These are phyloP conservation scores for Akanthomyces lecanii DNA, from an alignment of 2,329 filamentous ascomycete species.

Conservation along the genomic window DNA sequence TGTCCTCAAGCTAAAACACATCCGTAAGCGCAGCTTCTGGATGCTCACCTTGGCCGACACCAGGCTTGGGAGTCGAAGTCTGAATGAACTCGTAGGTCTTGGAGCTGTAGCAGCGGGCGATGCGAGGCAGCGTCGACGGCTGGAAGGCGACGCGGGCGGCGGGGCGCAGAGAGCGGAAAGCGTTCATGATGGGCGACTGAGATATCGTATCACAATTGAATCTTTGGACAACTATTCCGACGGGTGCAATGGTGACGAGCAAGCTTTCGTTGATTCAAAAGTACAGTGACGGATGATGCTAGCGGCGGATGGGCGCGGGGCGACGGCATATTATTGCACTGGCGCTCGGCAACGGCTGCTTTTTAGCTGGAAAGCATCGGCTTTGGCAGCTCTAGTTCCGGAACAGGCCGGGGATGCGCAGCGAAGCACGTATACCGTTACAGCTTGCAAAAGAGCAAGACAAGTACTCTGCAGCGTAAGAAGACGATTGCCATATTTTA, in stretches of 20 bases:
- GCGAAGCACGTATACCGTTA: too few relatives aligned
- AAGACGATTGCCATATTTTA: too few relatives aligned
- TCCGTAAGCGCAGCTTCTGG: neutral
- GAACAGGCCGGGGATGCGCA: neutral
- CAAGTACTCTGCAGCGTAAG: neutral
- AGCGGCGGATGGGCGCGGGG: constrained; percentile 13
- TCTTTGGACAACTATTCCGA: neutral
- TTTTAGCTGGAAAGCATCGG: constrained; percentile 15
- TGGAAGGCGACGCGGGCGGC: constrained; percentile 49
- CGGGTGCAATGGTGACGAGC: neutral
- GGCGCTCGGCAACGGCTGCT: constrained; percentile 7
- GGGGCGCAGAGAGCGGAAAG: constrained; percentile 56
- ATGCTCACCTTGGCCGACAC: constrained; percentile 76
- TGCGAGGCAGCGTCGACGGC: constrained; percentile 51
- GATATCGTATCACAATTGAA: neutral
- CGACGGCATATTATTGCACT: constrained; percentile 5
- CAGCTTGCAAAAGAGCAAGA: neutral
- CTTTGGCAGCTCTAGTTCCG: constrained; percentile 4
- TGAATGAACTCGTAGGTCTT: constrained; percentile 74
- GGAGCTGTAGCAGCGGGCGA: constrained; percentile 51
- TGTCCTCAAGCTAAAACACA: neutral
- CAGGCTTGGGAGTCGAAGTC: constrained; percentile 77
- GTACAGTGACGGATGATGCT: constrained; percentile 10
- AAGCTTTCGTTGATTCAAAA: neutral
- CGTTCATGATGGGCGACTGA: constrained; percentile 40